phyloP scores from a whole-genome alignment of 2,329 filamentous ascomycete genomes.

The Penicillium brevicompactum region DNA sequence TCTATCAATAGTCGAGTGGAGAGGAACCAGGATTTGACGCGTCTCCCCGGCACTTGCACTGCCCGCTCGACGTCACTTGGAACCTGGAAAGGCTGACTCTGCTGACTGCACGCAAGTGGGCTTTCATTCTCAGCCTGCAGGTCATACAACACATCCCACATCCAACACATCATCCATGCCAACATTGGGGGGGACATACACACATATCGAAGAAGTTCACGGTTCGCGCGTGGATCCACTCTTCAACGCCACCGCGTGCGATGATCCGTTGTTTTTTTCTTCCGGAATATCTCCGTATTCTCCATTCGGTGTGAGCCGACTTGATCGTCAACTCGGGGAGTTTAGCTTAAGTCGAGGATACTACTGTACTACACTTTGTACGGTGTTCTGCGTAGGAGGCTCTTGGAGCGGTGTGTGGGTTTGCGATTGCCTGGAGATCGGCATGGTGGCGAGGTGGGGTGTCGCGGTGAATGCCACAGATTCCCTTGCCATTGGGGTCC shows the following conservation, averaged over 20 bases:
- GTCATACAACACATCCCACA: background rate
- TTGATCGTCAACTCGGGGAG: background rate
- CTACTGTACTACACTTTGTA: background rate
- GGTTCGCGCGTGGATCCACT: slow-evolving; percentile 7
- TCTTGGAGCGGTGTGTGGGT: background rate
- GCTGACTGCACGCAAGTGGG: background rate
- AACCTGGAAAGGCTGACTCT: background rate
- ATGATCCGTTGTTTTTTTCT: background rate
- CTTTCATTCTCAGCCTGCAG: background rate
- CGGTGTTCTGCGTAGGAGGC: background rate
- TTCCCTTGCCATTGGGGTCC: background rate
- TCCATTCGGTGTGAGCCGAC: background rate
- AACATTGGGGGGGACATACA: background rate
- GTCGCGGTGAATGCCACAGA: slow-evolving; percentile 1
- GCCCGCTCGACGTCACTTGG: slow-evolving; percentile 5
- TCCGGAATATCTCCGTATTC: background rate
- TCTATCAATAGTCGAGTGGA: slow-evolving; percentile 21
- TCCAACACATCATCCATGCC: too few relatives aligned
- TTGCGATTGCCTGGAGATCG: background rate
- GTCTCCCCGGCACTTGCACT: slow-evolving; percentile 4
- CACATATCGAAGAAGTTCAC: background rate
- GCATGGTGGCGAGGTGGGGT: slow-evolving; percentile 4
- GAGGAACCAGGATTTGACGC: slow-evolving; percentile 20
- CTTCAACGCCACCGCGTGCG: slow-evolving; percentile 4
- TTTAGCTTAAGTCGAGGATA: background rate